Evolutionary conservation across 78 protist species (phyloP).

Genomic region (Dictyostelium firmibasis): DNA sequence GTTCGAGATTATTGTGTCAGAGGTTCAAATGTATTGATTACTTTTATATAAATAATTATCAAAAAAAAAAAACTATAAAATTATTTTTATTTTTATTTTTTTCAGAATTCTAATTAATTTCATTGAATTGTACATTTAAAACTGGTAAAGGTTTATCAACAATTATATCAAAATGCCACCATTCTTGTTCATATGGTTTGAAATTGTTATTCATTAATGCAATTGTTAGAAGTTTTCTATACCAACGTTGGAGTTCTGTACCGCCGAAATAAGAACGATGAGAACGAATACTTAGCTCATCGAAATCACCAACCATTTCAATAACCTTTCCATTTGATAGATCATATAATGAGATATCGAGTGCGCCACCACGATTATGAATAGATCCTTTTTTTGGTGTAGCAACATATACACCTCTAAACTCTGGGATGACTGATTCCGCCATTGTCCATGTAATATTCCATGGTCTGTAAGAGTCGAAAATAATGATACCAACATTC

Average conservation of each 20-base stretch:
- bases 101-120: neutral
- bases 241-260: slow-evolving; percentile 41
- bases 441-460: slow-evolving; percentile 51
- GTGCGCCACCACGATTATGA: slow-evolving; percentile 74
- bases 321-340: neutral
- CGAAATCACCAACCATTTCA: slow-evolving; percentile 58
- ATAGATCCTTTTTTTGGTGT: slow-evolving; percentile 42
- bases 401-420: slow-evolving; percentile 50
- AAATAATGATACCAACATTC: slow-evolving; percentile 35
- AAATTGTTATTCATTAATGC: slow-evolving; percentile 45
- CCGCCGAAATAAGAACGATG: slow-evolving; percentile 65
- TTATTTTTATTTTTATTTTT: neutral
- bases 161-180: slow-evolving; percentile 69
- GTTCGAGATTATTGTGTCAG: too few species aligned
- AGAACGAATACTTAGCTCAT: slow-evolving; percentile 52
- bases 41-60: too few species aligned
- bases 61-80: too few species aligned
- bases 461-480: slow-evolving; percentile 68
- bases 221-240: slow-evolving; percentile 28
- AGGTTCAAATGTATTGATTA: too few species aligned
- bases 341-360: slow-evolving; percentile 35
- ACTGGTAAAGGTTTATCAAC: slow-evolving; percentile 1
- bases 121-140: slow-evolving; percentile 41
- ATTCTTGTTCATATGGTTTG: slow-evolving; percentile 32
- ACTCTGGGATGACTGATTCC: neutral